Percentiles rank a stretch among this genome's conserved stretches.
phyloP scores from a whole-genome alignment of 257 asterid genomes.

The Ocimum tenuiflorum region DNA sequence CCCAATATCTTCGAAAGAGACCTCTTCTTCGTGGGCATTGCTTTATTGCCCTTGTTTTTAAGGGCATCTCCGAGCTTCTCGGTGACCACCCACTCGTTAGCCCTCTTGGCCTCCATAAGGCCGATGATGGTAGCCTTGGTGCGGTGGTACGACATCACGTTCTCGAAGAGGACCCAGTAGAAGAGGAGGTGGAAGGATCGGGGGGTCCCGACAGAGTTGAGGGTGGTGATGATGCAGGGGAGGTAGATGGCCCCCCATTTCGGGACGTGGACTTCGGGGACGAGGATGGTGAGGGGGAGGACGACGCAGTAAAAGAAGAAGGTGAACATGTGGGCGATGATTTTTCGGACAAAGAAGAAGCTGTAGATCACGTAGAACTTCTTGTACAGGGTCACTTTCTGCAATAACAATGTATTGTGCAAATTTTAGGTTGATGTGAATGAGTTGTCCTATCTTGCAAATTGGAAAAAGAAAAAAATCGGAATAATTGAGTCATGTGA shows the following conservation, averaged over 20 bases:
- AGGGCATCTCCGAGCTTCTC: slow-evolving; percentile 85
- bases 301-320: slow-evolving; percentile 69
- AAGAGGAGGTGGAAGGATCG: slow-evolving; percentile 85
- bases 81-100: slow-evolving; percentile 96
- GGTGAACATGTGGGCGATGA: slow-evolving; percentile 89
- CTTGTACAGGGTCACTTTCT: slow-evolving; percentile 78
- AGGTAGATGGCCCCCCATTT: slow-evolving; percentile 88
- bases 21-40: slow-evolving; percentile 32
- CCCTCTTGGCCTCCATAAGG: slow-evolving; percentile 73
- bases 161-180: slow-evolving; percentile 96
- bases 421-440: too few species aligned
- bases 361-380: slow-evolving; percentile 92
- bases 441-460: too few species aligned
- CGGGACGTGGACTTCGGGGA: slow-evolving; percentile 66
- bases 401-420: slow-evolving; percentile 18
- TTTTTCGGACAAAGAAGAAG: slow-evolving; percentile 92
- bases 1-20: slow-evolving; percentile 39
- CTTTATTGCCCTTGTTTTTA: slow-evolving; percentile 54
- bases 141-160: slow-evolving; percentile 91
- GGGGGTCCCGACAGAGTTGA: slow-evolving; percentile 92
- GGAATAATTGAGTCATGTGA: too few species aligned
- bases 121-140: slow-evolving; percentile 95
- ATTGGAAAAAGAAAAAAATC: too few species aligned
- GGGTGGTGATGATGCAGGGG: slow-evolving; percentile 78
- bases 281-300: slow-evolving; percentile 47